phyloP scores from a whole-genome alignment of 1,284 basidiomycete species.

The Phaffia rhodozyma region DNA sequence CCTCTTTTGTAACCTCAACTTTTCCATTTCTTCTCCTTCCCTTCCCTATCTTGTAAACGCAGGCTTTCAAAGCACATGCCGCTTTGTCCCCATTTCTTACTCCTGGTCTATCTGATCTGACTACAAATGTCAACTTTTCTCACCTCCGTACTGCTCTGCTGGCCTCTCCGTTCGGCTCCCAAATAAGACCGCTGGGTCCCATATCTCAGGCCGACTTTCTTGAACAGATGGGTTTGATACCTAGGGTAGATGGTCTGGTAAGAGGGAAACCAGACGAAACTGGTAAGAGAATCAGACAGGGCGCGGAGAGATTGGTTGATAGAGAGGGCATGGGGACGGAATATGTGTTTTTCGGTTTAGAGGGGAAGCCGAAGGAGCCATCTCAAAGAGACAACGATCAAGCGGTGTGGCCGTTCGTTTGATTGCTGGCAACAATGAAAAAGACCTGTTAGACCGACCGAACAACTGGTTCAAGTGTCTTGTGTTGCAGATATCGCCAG shows the following conservation, averaged over 20 bases:
- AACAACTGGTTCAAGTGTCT: too few species aligned
- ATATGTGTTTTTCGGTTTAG: slow-evolving; percentile 44
- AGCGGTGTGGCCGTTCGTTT: slow-evolving; percentile 35
- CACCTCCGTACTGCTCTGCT: slow-evolving; percentile 42
- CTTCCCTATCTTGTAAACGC: slow-evolving; percentile 1
- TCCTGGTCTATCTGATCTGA: slow-evolving; percentile 83
- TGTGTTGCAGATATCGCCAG: too few species aligned
- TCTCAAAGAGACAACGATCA: slow-evolving; percentile 18
- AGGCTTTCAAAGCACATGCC: slow-evolving; percentile 83
- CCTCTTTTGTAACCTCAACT: neutral
- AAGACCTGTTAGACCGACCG: too few species aligned
- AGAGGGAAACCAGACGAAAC: slow-evolving; percentile 4
- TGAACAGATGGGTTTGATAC: slow-evolving; percentile 51
- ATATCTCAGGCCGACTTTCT: slow-evolving; percentile 61
- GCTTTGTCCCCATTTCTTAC: slow-evolving; percentile 72
- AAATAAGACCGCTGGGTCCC: slow-evolving; percentile 42
- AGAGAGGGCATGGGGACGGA: slow-evolving; percentile 44
- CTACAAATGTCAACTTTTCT: slow-evolving; percentile 90
- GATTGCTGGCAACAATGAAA: too few species aligned
- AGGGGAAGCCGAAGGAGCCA: slow-evolving; percentile 16
- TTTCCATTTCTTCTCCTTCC: slow-evolving; percentile 3
- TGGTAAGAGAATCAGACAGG: slow-evolving; percentile 34
- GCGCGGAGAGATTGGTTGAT: slow-evolving; percentile 43
- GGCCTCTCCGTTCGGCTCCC: neutral
- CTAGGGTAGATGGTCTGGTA: slow-evolving; percentile 49